phyloP scores from a whole-genome alignment of 139 green algal species.

The Closterium sp. region DNA sequence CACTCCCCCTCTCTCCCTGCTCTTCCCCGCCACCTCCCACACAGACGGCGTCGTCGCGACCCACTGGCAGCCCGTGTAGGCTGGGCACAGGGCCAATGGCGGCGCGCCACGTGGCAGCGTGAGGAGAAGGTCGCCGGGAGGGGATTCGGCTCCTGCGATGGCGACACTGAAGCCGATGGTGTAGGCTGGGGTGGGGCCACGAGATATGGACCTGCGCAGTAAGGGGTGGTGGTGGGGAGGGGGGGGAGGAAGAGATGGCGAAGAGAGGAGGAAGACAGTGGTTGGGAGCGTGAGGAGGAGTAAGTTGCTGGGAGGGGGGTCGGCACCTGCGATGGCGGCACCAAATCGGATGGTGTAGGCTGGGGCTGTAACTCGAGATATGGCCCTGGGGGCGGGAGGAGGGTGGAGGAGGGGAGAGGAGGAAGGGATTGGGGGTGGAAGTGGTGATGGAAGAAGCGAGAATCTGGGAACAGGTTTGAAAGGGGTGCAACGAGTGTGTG shows the following conservation, averaged over 20 bases:
- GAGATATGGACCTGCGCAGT: background rate
- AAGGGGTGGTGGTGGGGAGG: too few species aligned
- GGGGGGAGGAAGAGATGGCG: too few species aligned
- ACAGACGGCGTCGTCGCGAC: background rate
- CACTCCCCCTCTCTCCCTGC: background rate
- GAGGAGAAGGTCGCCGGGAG: background rate
- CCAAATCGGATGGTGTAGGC: background rate
- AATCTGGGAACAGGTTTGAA: too few species aligned
- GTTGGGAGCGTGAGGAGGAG: background rate
- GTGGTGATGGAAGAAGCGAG: too few species aligned
- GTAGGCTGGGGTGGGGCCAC: too few species aligned
- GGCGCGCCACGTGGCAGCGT: background rate
- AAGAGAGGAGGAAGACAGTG: too few species aligned
- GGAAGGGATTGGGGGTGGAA: too few species aligned
- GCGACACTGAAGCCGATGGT: background rate
- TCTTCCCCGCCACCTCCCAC: background rate
- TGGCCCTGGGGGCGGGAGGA: background rate
- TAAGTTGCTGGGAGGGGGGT: background rate
- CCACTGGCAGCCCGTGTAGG: background rate
- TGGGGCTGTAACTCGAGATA: background rate
- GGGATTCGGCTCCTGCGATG: background rate
- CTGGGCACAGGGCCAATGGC: background rate
- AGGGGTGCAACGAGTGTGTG: too few species aligned
- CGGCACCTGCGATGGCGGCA: background rate
- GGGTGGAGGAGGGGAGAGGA: too few species aligned